These are phyloP conservation scores for Suillus spraguei DNA, from an alignment of 768 basidiomycete species.

Conservation along the genomic window DNA sequence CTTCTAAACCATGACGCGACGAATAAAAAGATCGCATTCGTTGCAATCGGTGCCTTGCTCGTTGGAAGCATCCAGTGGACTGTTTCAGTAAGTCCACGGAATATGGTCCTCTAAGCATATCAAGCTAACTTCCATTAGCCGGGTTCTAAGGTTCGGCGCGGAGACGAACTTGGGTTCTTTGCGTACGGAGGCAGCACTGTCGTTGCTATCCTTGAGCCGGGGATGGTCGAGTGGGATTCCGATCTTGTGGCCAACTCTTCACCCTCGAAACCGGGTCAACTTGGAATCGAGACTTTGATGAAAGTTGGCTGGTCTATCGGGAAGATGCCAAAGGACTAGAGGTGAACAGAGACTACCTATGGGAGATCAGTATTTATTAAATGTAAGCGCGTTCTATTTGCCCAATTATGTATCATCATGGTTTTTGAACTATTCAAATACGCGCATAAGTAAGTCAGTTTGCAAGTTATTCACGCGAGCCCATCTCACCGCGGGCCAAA, in stretches of 20 bases:
- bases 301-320: slow-evolving; percentile 42
- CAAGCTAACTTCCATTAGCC: slow-evolving; percentile 29
- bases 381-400: neutral
- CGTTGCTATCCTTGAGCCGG: slow-evolving; percentile 59
- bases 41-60: slow-evolving; percentile 81
- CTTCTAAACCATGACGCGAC: slow-evolving; percentile 50
- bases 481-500: neutral
- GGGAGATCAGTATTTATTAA: neutral
- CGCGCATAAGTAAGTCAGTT: neutral
- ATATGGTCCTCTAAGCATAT: neutral
- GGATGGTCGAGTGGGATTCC: slow-evolving; percentile 56
- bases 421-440: neutral
- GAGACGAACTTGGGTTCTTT: slow-evolving; percentile 68
- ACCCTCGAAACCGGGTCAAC: slow-evolving; percentile 17
- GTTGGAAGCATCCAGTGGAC: slow-evolving; percentile 79
- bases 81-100: slow-evolving; percentile 23
- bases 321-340: slow-evolving; percentile 9
- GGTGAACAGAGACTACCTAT: neutral
- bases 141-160: slow-evolving; percentile 55
- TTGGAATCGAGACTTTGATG: slow-evolving; percentile 65
- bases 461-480: neutral
- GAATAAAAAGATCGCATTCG: slow-evolving; percentile 58
- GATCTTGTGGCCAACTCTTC: slow-evolving; percentile 61
- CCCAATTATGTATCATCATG: neutral
- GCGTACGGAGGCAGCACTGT: slow-evolving; percentile 81